Percentiles rank a stretch among this genome's conserved stretches.
phyloP scores from a whole-genome alignment of 305 asterid genomes.

The Plantago rigida region DNA sequence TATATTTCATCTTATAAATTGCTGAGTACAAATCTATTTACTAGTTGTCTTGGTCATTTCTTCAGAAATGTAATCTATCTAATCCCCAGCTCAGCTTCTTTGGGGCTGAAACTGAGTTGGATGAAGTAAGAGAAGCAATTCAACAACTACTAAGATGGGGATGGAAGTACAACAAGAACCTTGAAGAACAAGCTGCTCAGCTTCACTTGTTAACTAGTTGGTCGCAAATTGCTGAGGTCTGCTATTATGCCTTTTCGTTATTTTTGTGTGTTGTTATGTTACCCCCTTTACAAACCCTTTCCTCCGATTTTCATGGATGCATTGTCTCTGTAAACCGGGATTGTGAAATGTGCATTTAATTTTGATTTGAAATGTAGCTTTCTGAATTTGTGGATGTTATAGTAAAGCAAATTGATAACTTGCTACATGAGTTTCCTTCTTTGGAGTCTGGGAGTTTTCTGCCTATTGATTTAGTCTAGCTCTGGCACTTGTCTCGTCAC shows the following conservation, averaged over 20 bases:
- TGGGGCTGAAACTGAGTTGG: conserved; percentile 70
- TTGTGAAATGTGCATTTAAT: too few relatives aligned
- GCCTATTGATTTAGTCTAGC: too few relatives aligned
- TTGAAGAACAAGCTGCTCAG: conserved; percentile 97
- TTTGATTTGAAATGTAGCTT: too few relatives aligned
- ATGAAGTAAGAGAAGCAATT: conserved; percentile 64
- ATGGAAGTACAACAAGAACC: conserved; percentile 86
- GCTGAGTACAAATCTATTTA: conserved; percentile 12
- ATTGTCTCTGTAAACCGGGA: conserved; percentile 3
- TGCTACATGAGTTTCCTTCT: too few relatives aligned
- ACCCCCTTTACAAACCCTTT: conserved; percentile 1
- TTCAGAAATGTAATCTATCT: conserved; percentile 55
- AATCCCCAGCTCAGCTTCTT: conserved; percentile 54
- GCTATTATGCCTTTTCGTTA: conserved; percentile 24
- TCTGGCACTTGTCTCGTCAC: conserved; percentile 18
- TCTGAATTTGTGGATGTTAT: too few relatives aligned
- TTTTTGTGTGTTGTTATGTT: conserved; percentile 1
- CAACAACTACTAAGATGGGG: conserved; percentile 88
- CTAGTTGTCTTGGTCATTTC: conserved; percentile 19
- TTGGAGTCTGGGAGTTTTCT: too few relatives aligned
- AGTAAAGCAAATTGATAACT: too few relatives aligned
- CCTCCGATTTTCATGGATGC: conserved; percentile 19
- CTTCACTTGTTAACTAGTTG: conserved; percentile 91
- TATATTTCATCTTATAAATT: conserved; percentile 19
- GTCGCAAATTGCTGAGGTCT: conserved; percentile 95